Conservation (phyloP, 208 protist species). For the Borovskyia barvae region DNA sequence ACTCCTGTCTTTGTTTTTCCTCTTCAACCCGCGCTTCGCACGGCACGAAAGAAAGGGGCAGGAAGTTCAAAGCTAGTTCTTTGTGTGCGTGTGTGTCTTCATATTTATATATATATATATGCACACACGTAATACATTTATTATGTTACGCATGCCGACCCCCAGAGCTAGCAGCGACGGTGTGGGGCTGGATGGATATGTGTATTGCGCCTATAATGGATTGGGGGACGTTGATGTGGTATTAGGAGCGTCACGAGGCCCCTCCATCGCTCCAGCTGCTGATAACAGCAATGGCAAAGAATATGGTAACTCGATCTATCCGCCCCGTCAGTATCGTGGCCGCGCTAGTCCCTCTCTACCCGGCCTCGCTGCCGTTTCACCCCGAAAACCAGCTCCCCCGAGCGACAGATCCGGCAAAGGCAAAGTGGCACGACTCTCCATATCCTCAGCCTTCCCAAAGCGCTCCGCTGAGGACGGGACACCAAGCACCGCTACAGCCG, state of each 20-base stretch:
- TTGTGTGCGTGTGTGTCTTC: background rate
- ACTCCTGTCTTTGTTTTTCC: background rate
- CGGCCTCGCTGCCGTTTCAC: too few species aligned
- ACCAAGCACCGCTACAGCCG: too few species aligned
- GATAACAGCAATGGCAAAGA: background rate
- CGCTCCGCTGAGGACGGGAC: too few species aligned
- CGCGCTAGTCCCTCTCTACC: too few species aligned
- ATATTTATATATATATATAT: too few species aligned
- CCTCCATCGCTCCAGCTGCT: background rate
- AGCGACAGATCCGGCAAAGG: too few species aligned
- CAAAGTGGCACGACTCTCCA: too few species aligned
- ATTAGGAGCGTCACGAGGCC: background rate
- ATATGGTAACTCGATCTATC: background rate
- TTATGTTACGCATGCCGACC: background rate
- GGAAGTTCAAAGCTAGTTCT: background rate
- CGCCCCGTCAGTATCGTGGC: too few species aligned
- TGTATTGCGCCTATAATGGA: constrained; percentile 25
- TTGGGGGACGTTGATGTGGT: constrained; percentile 22
- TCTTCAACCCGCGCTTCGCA: background rate
- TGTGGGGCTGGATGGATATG: constrained; percentile 2
- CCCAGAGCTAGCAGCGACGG: constrained; percentile 1
- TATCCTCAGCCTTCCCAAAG: too few species aligned
- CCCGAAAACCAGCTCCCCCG: too few species aligned
- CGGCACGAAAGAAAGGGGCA: background rate
- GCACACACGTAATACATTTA: too few species aligned